Evolutionary conservation across 208 protist genomes (phyloP).

Genomic region (Wallacemonas sp.): DNA sequence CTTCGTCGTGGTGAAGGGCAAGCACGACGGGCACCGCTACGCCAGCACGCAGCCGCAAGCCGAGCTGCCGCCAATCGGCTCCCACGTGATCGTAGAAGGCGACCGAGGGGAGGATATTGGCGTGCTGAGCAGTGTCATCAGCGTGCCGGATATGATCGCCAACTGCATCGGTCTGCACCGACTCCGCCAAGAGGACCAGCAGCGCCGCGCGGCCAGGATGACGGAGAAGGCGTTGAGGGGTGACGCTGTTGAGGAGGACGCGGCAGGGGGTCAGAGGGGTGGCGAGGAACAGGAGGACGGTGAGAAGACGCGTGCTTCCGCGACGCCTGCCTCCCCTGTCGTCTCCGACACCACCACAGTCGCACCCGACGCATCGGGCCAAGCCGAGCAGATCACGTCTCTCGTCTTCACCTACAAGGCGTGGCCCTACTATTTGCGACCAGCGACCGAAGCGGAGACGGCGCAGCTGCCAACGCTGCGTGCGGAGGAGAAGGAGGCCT

Average conservation of each 20-base stretch:
- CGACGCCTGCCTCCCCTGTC: neutral
- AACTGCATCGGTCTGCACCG: conserved; percentile 34
- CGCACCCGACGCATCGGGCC: neutral
- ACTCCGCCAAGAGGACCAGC: conserved; percentile 8
- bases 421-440: conserved; percentile 48
- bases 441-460: conserved; percentile 26
- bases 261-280: neutral
- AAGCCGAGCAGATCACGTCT: conserved; percentile 21
- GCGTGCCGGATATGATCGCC: conserved; percentile 35
- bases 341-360: conserved; percentile 1
- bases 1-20: conserved; percentile 66
- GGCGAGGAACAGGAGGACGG: too few species aligned
- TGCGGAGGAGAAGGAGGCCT: conserved; percentile 24
- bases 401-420: conserved; percentile 24
- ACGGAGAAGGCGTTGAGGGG: too few species aligned
- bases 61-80: conserved; percentile 31
- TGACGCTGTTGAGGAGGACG: conserved; percentile 1
- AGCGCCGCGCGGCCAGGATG: neutral
- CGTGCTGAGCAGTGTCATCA: conserved; percentile 38
- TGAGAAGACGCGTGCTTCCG: too few species aligned
- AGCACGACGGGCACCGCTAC: conserved; percentile 52
- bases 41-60: conserved; percentile 21
- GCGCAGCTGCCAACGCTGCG: conserved; percentile 13
- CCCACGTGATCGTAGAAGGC: conserved; percentile 56
- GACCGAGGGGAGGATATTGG: conserved; percentile 69